A percentile compares a stretch with the other conserved stretches of the same genome.
Evolutionary conservation across 176 grass and related monocot genomes (phyloP).

Genomic region (Oryza rufipogon): DNA sequence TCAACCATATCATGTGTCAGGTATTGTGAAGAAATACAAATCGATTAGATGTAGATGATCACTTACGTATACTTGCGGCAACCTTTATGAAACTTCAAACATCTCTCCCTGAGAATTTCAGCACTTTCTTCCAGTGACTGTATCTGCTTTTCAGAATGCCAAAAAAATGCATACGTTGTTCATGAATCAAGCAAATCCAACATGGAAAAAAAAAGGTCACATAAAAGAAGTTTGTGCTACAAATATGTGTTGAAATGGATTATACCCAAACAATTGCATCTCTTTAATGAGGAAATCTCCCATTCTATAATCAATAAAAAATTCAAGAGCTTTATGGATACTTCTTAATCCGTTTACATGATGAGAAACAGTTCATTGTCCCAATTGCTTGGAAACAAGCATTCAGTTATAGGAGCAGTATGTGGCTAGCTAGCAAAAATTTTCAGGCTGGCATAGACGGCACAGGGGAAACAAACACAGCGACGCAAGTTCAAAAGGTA

Average conservation of each 20-base stretch:
- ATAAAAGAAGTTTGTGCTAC: not conserved
- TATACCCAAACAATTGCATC: not conserved
- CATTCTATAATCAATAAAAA: not conserved
- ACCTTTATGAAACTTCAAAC: slow-evolving; percentile 97
- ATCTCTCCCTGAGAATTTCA: slow-evolving; percentile 88
- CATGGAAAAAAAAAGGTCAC: not conserved
- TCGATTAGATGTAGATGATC: slow-evolving; percentile 19
- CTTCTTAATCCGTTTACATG: slow-evolving; percentile 1
- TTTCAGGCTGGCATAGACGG: not conserved
- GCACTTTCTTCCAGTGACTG: slow-evolving; percentile 93
- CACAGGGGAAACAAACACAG: not conserved
- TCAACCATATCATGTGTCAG: slow-evolving; percentile 19
- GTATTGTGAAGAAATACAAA: slow-evolving; percentile 25
- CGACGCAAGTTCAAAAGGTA: not conserved
- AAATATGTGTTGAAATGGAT: slow-evolving; percentile 15
- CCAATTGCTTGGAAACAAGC: not conserved
- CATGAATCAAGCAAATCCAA: not conserved
- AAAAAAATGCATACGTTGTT: slow-evolving; percentile 30
- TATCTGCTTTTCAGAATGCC: slow-evolving; percentile 62
- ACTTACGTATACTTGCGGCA: slow-evolving; percentile 99
- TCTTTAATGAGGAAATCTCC: not conserved
- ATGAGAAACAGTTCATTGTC: slow-evolving; percentile 9
- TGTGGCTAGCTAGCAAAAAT: not conserved
- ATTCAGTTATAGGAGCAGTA: not conserved
- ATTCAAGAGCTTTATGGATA: not conserved